These are phyloP conservation scores for Blastocladiella britannica DNA, from an alignment of 192 early-diverging fungal genomes.

Conservation along the genomic window DNA sequence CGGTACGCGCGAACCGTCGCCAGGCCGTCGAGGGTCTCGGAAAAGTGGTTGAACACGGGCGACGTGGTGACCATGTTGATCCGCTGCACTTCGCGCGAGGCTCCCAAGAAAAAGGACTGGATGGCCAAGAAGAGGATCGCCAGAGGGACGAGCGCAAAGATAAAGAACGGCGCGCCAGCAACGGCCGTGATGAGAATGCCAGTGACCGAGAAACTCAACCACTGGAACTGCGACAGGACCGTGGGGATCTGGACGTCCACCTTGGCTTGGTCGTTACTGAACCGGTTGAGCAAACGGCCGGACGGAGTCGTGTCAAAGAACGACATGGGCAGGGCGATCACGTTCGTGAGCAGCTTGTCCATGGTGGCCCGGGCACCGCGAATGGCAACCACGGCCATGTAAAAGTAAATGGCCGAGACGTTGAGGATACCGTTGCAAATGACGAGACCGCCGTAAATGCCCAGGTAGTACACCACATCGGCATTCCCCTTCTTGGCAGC, in stretches of 20 bases:
- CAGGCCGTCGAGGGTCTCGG: slow-evolving; percentile 56
- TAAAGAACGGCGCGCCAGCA: slow-evolving; percentile 45
- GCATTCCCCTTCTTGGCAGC: slow-evolving; percentile 5
- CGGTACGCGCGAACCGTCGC: slow-evolving; percentile 68
- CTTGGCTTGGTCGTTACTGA: slow-evolving; percentile 39
- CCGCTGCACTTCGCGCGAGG: slow-evolving; percentile 76
- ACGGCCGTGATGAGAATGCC: slow-evolving; percentile 36
- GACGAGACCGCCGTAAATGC: background rate
- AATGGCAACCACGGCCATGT: background rate
- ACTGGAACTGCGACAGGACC: slow-evolving; percentile 37
- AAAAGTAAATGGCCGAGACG: background rate
- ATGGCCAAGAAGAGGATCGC: slow-evolving; percentile 35
- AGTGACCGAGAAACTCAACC: slow-evolving; percentile 27
- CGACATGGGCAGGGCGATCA: slow-evolving; percentile 47
- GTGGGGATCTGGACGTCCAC: slow-evolving; percentile 40
- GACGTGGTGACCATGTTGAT: slow-evolving; percentile 53
- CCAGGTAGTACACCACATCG: background rate
- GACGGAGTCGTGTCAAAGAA: slow-evolving; percentile 63
- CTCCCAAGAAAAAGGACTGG: slow-evolving; percentile 45
- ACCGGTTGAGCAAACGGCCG: slow-evolving; percentile 46
- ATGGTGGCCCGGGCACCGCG: background rate
- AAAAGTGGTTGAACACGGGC: slow-evolving; percentile 62
- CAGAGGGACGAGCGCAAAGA: slow-evolving; percentile 38
- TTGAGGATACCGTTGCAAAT: background rate
- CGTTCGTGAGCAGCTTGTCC: slow-evolving; percentile 18